A percentile compares a stretch with the other conserved stretches of the same genome.
phyloP scores from a whole-genome alignment of 2,329 filamentous ascomycete genomes.

The Hypoxylon sp. region DNA sequence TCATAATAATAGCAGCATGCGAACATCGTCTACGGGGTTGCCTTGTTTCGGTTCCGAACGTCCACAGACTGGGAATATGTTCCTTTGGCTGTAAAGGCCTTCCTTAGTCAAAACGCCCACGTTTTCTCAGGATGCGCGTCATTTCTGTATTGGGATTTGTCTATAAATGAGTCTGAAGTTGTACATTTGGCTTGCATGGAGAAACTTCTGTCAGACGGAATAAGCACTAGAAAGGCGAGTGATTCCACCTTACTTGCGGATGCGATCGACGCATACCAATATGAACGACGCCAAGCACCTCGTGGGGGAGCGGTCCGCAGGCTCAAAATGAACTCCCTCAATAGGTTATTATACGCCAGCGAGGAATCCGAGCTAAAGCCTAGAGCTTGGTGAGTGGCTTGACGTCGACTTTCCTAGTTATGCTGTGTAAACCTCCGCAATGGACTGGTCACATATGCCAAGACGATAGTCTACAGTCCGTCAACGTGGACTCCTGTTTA shows the following conservation, averaged over 20 bases:
- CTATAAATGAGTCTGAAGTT: background rate
- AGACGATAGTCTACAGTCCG: conserved; percentile 31
- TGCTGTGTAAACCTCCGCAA: conserved; percentile 21
- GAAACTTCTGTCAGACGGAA: conserved; percentile 5
- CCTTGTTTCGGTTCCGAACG: background rate
- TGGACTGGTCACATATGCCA: conserved; percentile 17
- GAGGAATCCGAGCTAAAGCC: conserved; percentile 17
- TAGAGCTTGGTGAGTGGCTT: conserved; percentile 20
- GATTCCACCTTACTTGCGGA: background rate
- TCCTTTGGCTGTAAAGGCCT: background rate
- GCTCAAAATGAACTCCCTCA: background rate
- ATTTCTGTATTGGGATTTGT: background rate
- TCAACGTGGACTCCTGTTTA: conserved; percentile 17
- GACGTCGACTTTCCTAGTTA: conserved; percentile 14
- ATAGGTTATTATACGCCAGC: conserved; percentile 4
- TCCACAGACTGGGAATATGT: background rate
- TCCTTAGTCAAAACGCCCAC: background rate
- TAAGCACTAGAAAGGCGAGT: background rate
- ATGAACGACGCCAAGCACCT: background rate
- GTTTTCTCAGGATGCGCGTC: background rate
- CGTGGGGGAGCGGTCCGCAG: background rate
- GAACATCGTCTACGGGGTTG: background rate
- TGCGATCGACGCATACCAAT: background rate
- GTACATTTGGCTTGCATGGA: background rate
- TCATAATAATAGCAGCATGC: background rate